These are phyloP conservation scores for Vitis riparia DNA, from an alignment of 164 flowering plant genomes.

Conservation along the genomic window DNA sequence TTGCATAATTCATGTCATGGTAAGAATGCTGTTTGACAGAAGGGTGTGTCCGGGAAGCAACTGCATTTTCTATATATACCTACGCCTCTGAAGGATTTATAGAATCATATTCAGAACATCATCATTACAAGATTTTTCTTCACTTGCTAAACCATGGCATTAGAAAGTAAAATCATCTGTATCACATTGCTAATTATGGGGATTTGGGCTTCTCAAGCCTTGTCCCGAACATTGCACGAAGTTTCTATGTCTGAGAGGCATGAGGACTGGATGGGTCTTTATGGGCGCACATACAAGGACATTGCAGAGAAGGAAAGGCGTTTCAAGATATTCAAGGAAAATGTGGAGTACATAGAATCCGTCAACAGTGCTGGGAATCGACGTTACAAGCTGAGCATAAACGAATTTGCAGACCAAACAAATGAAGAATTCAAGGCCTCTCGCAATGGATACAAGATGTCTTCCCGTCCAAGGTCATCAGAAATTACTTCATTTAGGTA, in stretches of 20 bases:
- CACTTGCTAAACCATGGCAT: too few relatives aligned
- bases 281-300: constrained; percentile 8
- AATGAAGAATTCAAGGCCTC: constrained; percentile 22
- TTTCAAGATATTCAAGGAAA: constrained; percentile 17
- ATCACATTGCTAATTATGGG: constrained; percentile 13
- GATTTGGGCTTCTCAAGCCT: constrained; percentile 9
- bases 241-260: constrained; percentile 27
- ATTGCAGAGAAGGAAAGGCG: constrained; percentile 17
- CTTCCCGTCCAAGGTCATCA: not conserved
- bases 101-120: too few relatives aligned
- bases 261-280: constrained; percentile 26
- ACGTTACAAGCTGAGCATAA: constrained; percentile 20
- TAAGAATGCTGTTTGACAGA: too few relatives aligned
- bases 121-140: too few relatives aligned
- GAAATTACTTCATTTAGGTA: constrained; percentile 8
- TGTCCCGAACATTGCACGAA: constrained; percentile 18
- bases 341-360: constrained; percentile 8
- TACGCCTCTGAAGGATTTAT: too few relatives aligned
- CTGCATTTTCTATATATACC: too few relatives aligned
- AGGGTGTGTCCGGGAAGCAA: too few relatives aligned
- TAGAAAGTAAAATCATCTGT: constrained; percentile 1
- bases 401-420: constrained; percentile 27
- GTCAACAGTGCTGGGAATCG: constrained; percentile 5
- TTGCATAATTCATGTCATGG: too few relatives aligned
- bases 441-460: constrained; percentile 12